Base-by-base conservation (phyloP, 148 eudicot species). In the Amaranthus palmeri region DNA sequence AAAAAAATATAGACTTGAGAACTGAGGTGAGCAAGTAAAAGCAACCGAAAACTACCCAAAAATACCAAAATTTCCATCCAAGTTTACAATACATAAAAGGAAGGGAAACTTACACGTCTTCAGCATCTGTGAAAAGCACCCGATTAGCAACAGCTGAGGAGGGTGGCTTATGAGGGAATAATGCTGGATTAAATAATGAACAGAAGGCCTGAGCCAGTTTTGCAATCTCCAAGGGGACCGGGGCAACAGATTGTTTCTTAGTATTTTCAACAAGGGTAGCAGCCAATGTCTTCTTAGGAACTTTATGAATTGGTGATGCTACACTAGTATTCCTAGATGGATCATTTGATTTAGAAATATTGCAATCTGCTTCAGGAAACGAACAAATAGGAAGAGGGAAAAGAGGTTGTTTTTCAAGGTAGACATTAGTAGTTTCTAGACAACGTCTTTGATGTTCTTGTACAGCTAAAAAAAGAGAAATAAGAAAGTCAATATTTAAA, bases 131-230 rank as follows among this genome's bases (percentile, higher is more conserved):
- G 80, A 91, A 95, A 85, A 91, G 97, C 72, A 91, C 82, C 40
- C 97, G 88, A 76, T 84, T 89, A 18, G 87, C 89, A 69, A 88
- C 85, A 72, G 88, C 49, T 48, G 84, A 66, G 40, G 89, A 85
- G 18, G 99, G 93, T 78, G 99, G 97, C 81, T 85, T 85, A 72
- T 88, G 96, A 47, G 99, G 97, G 78, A 86, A 91, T 65, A 95
- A 84, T 64, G 85, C 84, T 52, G 96, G 86, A 81, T 91, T 92
- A 54, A 95, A 95, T 70, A 95, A 76, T 5, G 84, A 83, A 75
- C 73, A 88, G 78, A 91, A 95, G 71, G 91, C 86, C 73, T 69
- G 81, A 11, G 92, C 90, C 77, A 95, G 75, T 61, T 84, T 81
- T 3, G 92, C 86, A 82, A 95, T 83, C 72, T 83, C 79, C 75